Base-by-base conservation (phyloP, 2,329 filamentous ascomycete genomes). In the Capronia americana region DNA sequence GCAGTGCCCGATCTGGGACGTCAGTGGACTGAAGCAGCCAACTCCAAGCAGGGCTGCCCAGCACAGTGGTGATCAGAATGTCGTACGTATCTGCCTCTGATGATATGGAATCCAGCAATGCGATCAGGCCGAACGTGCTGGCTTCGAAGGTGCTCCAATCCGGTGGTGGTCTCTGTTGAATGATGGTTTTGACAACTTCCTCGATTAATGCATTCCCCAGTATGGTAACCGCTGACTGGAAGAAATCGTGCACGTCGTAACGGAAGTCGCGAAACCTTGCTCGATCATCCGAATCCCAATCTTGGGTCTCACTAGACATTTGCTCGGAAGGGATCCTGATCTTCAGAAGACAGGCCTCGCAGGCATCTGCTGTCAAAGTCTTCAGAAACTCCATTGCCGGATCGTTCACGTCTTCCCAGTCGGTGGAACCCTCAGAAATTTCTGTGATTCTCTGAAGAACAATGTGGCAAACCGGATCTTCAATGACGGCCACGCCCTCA, bases 111-210 rank as follows among this genome's bases (percentile, higher is more conserved):
- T 82, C 80, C 4, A 80, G 80, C 51, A 82, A 75, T 50, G 80
- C 77, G 24, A 77, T 76, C 46, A 82, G 75, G 63, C 79, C 80
- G 68, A 81, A 82, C 51, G 79, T 77, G 12, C 78, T 74, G 6
- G 79, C 79, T 70, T 82, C 81, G 38, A 82, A 81, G 8, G 74
- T 77, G 41, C 74, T 75, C 80, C 80, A 82, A 59, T 79, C 75
- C 24, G 74, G 71, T 24, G 69, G 72, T 24, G 70, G 55, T n/a
- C 79, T 72, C 12, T 78, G 74, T 4, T 71, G 69, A 14, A 73
- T 74, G 41, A 79, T 76, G 51, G 73, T 75, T 62, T 78, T 74
- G 56, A 80, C 77, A 55, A 82, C 79, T 4, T 80, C 76, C 44
- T 77, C 75, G 24, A 81, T 75, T 34, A 82, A 67, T 4, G 78